These are phyloP conservation scores for Wickerhamiella kurtzmanii DNA, from an alignment of 805 yeast species.

Conservation along the genomic window DNA sequence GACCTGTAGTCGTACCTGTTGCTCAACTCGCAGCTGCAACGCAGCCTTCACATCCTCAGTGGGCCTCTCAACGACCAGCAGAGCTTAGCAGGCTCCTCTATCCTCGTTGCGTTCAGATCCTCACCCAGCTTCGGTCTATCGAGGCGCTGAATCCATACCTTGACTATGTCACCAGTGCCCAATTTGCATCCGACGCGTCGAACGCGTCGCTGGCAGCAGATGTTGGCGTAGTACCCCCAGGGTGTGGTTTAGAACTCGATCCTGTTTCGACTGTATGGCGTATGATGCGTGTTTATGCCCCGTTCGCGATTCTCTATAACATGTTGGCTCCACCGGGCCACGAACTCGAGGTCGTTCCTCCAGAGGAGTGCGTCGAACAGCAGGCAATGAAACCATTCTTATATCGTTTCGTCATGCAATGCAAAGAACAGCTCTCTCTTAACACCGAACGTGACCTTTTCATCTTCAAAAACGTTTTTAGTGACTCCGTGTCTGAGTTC, in stretches of 20 bases:
- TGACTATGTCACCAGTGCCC: conserved; percentile 29
- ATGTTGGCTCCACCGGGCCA: conserved; percentile 22
- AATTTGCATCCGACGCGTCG: conserved; percentile 25
- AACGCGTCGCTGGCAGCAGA: conserved; percentile 18
- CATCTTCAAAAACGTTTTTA: conserved; percentile 79
- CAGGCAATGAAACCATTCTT: conserved; percentile 78
- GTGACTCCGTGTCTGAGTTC: conserved; percentile 66
- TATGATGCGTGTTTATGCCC: conserved; percentile 82
- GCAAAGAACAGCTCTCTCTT: conserved; percentile 58
- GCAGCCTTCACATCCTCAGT: conserved; percentile 15
- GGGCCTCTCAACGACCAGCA: conserved; percentile 19
- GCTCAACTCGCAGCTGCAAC: conserved; percentile 12
- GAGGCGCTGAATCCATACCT: conserved; percentile 55
- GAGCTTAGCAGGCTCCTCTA: conserved; percentile 51
- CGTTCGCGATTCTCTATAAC: conserved; percentile 75
- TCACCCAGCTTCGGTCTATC: conserved; percentile 41
- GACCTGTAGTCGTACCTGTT: conserved; percentile 11
- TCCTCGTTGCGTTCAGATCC: conserved; percentile 47
- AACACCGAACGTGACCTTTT: conserved; percentile 66
- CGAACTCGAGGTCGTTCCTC: conserved; percentile 38
- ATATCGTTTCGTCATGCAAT: conserved; percentile 78
- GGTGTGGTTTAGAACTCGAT: conserved; percentile 44
- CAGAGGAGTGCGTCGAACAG: conserved; percentile 64
- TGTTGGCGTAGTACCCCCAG: conserved; percentile 47
- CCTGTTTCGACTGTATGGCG: conserved; percentile 89